These are phyloP conservation scores for Nicotiana benthamiana DNA, from an alignment of 257 asterid genomes.

Conservation along the genomic window DNA sequence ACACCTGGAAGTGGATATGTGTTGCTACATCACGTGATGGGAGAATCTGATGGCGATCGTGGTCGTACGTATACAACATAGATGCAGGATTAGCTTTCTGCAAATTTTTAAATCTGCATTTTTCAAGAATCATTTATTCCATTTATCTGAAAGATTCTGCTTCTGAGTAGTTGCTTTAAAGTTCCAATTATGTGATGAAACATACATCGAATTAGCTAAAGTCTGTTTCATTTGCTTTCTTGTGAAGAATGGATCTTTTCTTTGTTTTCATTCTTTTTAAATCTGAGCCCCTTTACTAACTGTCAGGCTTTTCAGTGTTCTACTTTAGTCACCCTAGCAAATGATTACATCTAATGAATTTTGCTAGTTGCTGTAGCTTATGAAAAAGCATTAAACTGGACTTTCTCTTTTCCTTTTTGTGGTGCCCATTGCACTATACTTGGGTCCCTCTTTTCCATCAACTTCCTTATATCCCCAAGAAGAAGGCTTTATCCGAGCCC, in stretches of 20 bases:
- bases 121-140: neutral
- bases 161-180: neutral
- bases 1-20: constrained; percentile 99
- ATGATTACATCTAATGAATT: neutral
- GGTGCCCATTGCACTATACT: neutral
- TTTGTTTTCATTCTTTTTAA: neutral
- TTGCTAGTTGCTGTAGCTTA: neutral
- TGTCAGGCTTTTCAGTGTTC: neutral
- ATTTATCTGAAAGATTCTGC: neutral
- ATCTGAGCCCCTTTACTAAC: neutral
- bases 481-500: neutral
- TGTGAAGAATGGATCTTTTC: neutral
- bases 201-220: neutral
- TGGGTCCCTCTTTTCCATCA: neutral
- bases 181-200: neutral
- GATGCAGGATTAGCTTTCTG: neutral
- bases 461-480: neutral
- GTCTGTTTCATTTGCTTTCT: neutral
- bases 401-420: neutral
- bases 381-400: neutral
- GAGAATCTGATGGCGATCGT: constrained; percentile 93
- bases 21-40: constrained; percentile 95
- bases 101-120: neutral
- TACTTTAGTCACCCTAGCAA: neutral
- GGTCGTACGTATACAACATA: constrained; percentile 76